A percentile compares a stretch with the other conserved stretches of the same genome.
phyloP scores from a whole-genome alignment of 208 protist genomes.

The Leptomonas pyrrhocoris region DNA sequence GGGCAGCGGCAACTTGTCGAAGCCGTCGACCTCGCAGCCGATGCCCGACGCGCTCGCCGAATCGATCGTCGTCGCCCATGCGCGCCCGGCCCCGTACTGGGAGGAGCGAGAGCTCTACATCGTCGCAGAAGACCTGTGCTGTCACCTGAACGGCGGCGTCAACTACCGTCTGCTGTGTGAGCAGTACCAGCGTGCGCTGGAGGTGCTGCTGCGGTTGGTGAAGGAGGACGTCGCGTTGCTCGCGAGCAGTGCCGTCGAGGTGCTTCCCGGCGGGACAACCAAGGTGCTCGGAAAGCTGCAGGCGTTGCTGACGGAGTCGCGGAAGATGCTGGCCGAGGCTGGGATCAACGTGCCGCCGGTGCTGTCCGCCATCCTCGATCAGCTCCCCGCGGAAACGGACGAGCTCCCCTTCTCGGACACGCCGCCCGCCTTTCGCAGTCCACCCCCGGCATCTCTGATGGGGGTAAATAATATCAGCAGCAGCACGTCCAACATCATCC shows the following conservation, averaged over 20 bases:
- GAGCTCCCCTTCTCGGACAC: neutral
- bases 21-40: constrained; percentile 8
- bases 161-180: constrained; percentile 76
- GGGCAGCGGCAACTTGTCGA: neutral
- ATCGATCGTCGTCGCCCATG: constrained; percentile 9
- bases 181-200: constrained; percentile 53
- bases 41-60: neutral
- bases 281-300: constrained; percentile 25
- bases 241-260: constrained; percentile 27
- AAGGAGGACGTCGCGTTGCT: constrained; percentile 54
- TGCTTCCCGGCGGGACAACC: constrained; percentile 26
- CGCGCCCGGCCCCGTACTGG: constrained; percentile 40
- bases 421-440: neutral
- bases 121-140: constrained; percentile 66
- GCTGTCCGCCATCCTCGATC: constrained; percentile 21
- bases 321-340: constrained; percentile 32
- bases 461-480: neutral
- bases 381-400: neutral
- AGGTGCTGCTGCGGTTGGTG: constrained; percentile 54
- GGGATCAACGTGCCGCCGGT: constrained; percentile 33
- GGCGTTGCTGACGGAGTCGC: constrained; percentile 40
- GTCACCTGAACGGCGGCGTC: constrained; percentile 78
- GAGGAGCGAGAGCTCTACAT: constrained; percentile 75
- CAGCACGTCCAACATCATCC: neutral
- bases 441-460: neutral